A percentile compares a stretch with the other conserved stretches of the same genome.
phyloP scores from a whole-genome alignment of 2,329 filamentous ascomycete species.

The Penicillium sp. region DNA sequence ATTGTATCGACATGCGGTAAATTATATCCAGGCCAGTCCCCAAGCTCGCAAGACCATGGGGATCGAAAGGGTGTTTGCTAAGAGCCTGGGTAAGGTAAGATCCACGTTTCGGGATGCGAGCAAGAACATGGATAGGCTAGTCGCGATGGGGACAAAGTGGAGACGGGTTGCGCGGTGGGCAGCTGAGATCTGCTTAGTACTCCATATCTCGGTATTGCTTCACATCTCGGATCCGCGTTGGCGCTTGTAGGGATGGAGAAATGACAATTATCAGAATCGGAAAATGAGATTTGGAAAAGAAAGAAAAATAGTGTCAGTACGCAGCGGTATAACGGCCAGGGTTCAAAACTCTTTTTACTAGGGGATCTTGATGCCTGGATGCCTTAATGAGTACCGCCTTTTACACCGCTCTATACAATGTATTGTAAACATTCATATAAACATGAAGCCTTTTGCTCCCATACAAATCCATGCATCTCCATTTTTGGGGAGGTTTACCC shows the following conservation, averaged over 20 bases:
- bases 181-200: background rate
- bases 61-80: conserved; percentile 2
- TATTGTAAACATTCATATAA: too few relatives aligned
- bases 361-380: too few relatives aligned
- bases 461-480: too few relatives aligned
- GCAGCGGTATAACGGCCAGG: too few relatives aligned
- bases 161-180: conserved; percentile 3
- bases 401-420: too few relatives aligned
- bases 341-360: too few relatives aligned
- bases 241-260: background rate
- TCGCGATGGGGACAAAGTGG: background rate
- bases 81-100: conserved; percentile 10
- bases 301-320: background rate
- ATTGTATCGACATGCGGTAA: background rate
- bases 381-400: too few relatives aligned
- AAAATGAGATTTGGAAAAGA: background rate
- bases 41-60: background rate
- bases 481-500: too few relatives aligned
- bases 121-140: conserved; percentile 13
- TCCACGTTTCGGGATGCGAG: conserved; percentile 18
- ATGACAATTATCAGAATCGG: background rate
- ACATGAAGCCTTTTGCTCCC: too few relatives aligned
- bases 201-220: background rate
- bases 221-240: background rate
- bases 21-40: background rate